A percentile compares a stretch with the other conserved stretches of the same genome.
These are phyloP conservation scores for Hirschioporus abietinus DNA, from an alignment of 768 basidiomycete species.

Conservation along the genomic window DNA sequence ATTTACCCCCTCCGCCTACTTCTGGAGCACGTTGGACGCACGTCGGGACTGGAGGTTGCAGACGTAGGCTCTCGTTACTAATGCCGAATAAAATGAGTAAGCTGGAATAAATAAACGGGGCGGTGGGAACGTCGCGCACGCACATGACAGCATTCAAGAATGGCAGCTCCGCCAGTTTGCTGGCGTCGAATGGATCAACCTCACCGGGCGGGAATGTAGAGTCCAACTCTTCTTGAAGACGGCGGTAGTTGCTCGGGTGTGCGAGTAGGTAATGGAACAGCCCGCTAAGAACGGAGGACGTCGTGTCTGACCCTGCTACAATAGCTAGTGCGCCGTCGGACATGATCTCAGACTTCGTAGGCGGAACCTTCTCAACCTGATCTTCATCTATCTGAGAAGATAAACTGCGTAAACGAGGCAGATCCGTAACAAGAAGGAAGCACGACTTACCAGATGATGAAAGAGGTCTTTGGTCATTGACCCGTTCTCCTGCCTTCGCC, in stretches of 20 bases:
- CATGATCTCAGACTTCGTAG: slow-evolving; percentile 26
- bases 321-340: slow-evolving; percentile 34
- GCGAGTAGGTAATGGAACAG: slow-evolving; percentile 35
- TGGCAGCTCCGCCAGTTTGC: slow-evolving; percentile 24
- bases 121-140: slow-evolving; percentile 9
- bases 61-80: slow-evolving; percentile 43
- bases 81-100: not conserved
- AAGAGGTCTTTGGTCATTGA: slow-evolving; percentile 24
- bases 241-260: slow-evolving; percentile 31
- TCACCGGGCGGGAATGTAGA: slow-evolving; percentile 30
- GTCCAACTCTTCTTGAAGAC: slow-evolving; percentile 40
- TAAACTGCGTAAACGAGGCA: not conserved
- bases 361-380: slow-evolving; percentile 24
- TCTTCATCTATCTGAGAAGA: slow-evolving; percentile 34
- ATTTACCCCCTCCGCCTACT: slow-evolving; percentile 24
- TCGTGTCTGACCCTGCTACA: slow-evolving; percentile 46
- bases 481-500: slow-evolving; percentile 4
- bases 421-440: not conserved
- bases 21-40: slow-evolving; percentile 33
- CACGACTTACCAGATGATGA: slow-evolving; percentile 27
- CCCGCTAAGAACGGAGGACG: slow-evolving; percentile 33
- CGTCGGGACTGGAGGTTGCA: slow-evolving; percentile 38
- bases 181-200: slow-evolving; percentile 19
- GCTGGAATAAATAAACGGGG: not conserved
- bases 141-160: slow-evolving; percentile 33